Evolutionary conservation across 495 filamentous ascomycete species (phyloP).

Genomic region (Elasticomyces elasticus): DNA sequence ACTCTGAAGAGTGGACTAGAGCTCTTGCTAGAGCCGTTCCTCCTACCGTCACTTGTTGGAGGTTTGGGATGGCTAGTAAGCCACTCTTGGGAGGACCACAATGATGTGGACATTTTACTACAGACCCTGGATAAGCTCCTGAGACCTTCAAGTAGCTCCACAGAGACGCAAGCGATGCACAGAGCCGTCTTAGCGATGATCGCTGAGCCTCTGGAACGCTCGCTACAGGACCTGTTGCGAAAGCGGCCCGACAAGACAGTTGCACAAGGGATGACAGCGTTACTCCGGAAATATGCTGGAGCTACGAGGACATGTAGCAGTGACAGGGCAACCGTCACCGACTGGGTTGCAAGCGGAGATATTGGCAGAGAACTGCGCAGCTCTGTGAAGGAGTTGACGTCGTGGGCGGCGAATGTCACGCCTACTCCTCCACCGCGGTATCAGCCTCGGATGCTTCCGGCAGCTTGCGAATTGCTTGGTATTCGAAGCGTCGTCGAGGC

Average conservation of each 20-base stretch:
- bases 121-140: constrained; percentile 69
- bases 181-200: constrained; percentile 73
- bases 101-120: constrained; percentile 51
- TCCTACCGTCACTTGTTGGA: constrained; percentile 76
- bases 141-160: constrained; percentile 62
- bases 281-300: constrained; percentile 58
- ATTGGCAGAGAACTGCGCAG: constrained; percentile 51
- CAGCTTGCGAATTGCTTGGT: constrained; percentile 59
- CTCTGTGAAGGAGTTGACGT: constrained; percentile 56
- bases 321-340: constrained; percentile 62
- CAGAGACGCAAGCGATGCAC: constrained; percentile 73
- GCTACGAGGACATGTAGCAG: constrained; percentile 56
- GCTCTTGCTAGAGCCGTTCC: constrained; percentile 78
- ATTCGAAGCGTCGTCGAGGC: constrained; percentile 49
- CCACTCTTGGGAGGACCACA: constrained; percentile 60
- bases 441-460: constrained; percentile 64
- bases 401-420: constrained; percentile 57
- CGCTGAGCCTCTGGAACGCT: constrained; percentile 63
- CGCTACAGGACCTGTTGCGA: constrained; percentile 61
- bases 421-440: constrained; percentile 63
- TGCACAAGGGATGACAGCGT: constrained; percentile 59
- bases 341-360: constrained; percentile 54
- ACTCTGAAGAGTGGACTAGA: constrained; percentile 80
- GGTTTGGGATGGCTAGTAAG: constrained; percentile 72
- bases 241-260: constrained; percentile 57